Conservation (phyloP, 2,329 filamentous ascomycete genomes). For the Arachnomyces sp. region DNA sequence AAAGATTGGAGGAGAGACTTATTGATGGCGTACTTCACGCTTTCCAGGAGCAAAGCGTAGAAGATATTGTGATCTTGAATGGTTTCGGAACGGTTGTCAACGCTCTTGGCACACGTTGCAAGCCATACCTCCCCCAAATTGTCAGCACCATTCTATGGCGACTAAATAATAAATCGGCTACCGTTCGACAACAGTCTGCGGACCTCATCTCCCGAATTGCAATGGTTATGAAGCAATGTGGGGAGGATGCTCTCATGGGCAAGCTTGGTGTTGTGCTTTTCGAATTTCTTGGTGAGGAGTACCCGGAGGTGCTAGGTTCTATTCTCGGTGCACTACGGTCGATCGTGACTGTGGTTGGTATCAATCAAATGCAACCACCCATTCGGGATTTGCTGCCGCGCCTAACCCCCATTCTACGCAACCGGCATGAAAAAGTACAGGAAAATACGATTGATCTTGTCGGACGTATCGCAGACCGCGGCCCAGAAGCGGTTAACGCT, state of each 20-base stretch:
- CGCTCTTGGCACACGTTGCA: conserved; percentile 84
- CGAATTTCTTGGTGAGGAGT: conserved; percentile 97
- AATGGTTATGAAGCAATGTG: conserved; percentile 98
- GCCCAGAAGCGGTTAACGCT: conserved; percentile 91
- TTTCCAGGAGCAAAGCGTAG: conserved; percentile 96
- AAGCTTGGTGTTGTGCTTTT: conserved; percentile 93
- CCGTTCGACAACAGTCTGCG: conserved; percentile 91
- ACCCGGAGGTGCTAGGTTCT: conserved; percentile 92
- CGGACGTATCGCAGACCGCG: conserved; percentile 93
- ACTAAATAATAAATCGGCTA: conserved; percentile 95
- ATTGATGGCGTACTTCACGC: conserved; percentile 93
- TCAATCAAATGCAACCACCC: conserved; percentile 95
- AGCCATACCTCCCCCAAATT: conserved; percentile 93
- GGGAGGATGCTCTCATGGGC: conserved; percentile 90
- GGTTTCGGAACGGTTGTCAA: conserved; percentile 98
- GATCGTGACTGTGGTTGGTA: conserved; percentile 96
- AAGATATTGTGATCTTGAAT: conserved; percentile 93
- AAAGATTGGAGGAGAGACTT: conserved; percentile 83
- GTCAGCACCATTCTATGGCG: conserved; percentile 94
- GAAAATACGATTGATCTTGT: conserved; percentile 98
- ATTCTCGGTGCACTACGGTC: conserved; percentile 91
- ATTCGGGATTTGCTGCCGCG: conserved; percentile 94
- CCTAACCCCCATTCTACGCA: conserved; percentile 93
- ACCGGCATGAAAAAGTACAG: conserved; percentile 97
- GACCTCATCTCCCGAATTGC: conserved; percentile 95